phyloP scores from a whole-genome alignment of 129 eudicot genomes.

The Lactuca sativa region DNA sequence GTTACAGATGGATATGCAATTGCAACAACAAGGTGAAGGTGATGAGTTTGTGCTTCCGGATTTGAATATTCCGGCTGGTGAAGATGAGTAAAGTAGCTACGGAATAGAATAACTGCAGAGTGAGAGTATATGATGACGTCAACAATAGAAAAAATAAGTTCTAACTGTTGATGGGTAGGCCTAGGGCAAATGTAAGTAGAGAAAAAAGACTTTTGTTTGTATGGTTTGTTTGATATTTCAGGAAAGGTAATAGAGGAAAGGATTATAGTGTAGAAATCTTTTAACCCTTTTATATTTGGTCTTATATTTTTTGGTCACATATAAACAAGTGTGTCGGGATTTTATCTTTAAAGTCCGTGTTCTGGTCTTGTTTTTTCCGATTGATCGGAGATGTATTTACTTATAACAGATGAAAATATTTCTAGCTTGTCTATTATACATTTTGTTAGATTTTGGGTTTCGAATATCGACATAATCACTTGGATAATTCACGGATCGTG shows the following conservation, averaged over 20 bases:
- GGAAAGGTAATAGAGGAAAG: conserved; percentile 17
- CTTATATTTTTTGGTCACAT: conserved; percentile 26
- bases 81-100: conserved; percentile 25
- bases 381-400: background rate
- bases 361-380: background rate
- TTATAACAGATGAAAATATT: background rate
- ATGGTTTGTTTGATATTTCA: conserved; percentile 15
- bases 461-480: too few relatives aligned
- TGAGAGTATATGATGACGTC: conserved; percentile 25
- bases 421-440: background rate
- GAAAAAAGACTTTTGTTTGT: conserved; percentile 7
- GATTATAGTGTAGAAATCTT: conserved; percentile 31
- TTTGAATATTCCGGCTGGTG: conserved; percentile 35
- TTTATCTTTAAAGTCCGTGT: background rate
- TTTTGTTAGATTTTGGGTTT: too few relatives aligned
- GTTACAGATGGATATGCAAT: conserved; percentile 24
- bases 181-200: conserved; percentile 31
- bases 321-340: background rate
- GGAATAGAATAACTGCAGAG: conserved; percentile 34
- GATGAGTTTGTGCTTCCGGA: conserved; percentile 32
- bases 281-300: conserved; percentile 22
- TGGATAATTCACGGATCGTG: too few relatives aligned
- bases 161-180: conserved; percentile 35
- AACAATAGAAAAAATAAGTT: conserved; percentile 35
- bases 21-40: conserved; percentile 9